Evolutionary conservation across 495 filamentous ascomycete genomes (phyloP).

Genomic region (Lasiosphaeria miniovina): DNA sequence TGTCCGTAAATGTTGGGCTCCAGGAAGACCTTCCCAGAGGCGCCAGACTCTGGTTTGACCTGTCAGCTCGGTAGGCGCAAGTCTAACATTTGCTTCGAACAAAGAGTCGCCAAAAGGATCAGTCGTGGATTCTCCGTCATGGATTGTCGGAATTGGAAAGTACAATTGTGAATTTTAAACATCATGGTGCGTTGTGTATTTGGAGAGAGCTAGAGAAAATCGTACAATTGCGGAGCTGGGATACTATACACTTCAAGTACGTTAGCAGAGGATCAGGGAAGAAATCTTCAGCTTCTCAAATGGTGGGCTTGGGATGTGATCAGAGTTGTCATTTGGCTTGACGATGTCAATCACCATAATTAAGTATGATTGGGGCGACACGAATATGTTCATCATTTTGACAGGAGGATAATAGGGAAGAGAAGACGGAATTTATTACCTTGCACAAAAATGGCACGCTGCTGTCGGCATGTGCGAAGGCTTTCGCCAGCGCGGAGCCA

Average conservation of each 20-base stretch:
- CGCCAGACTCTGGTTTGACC: not conserved
- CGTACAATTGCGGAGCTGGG: not conserved
- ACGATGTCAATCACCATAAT: constrained; percentile 83
- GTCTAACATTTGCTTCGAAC: not conserved
- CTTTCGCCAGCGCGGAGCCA: not conserved
- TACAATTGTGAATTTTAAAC: constrained; percentile 47
- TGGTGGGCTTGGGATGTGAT: constrained; percentile 32
- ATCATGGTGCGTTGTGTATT: constrained; percentile 44
- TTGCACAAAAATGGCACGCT: constrained; percentile 9
- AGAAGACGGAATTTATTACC: constrained; percentile 23
- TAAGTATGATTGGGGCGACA: constrained; percentile 94
- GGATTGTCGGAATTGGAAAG: constrained; percentile 61
- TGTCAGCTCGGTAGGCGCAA: not conserved
- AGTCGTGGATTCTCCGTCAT: constrained; percentile 40
- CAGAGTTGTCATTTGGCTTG: constrained; percentile 89
- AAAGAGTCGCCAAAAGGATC: constrained; percentile 44
- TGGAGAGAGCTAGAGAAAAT: not conserved
- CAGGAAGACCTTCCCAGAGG: too few species aligned
- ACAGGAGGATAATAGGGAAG: constrained; percentile 13
- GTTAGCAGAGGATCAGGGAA: not conserved
- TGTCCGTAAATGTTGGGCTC: too few species aligned
- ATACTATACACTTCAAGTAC: constrained; percentile 16
- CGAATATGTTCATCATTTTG: constrained; percentile 70
- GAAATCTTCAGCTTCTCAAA: not conserved
- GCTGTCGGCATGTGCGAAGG: not conserved